A percentile compares a stretch with the other conserved stretches of the same genome.
phyloP scores from a whole-genome alignment of 2,329 filamentous ascomycete genomes.

The Xylaria sp. region DNA sequence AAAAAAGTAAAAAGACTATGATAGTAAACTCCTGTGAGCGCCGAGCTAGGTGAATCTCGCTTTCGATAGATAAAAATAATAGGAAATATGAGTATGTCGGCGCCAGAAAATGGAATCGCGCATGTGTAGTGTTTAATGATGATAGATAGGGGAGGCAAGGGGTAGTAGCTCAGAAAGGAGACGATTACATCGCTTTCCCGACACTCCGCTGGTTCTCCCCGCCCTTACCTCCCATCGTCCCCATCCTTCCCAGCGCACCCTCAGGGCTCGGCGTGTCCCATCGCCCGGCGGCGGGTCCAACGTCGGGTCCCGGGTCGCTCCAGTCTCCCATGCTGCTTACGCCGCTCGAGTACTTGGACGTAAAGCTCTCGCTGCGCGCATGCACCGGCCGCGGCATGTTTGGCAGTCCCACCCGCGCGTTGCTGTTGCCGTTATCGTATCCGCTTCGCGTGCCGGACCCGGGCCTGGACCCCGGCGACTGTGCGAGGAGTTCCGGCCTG shows the following conservation, averaged over 20 bases:
- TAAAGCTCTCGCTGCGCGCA: constrained; percentile 53
- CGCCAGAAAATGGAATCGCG: constrained; percentile 6
- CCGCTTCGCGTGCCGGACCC: constrained; percentile 42
- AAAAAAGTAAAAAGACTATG: constrained; percentile 13
- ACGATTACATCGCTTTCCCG: constrained; percentile 49
- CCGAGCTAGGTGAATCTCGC: constrained; percentile 33
- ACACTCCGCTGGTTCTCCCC: constrained; percentile 46
- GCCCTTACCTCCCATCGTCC: constrained; percentile 39
- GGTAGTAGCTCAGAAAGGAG: not conserved
- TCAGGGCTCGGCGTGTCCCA: constrained; percentile 46
- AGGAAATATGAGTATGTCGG: not conserved
- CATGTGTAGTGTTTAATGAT: not conserved
- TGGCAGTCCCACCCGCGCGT: constrained; percentile 35
- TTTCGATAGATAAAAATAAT: constrained; percentile 5
- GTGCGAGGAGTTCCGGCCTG: constrained; percentile 56
- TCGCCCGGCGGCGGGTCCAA: constrained; percentile 54
- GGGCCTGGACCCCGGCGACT: constrained; percentile 28
- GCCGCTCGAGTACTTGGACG: constrained; percentile 62
- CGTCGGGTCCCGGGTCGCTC: constrained; percentile 66
- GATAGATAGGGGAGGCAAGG: not conserved
- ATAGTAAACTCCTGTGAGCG: constrained; percentile 36
- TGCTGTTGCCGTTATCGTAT: constrained; percentile 38
- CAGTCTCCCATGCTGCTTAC: constrained; percentile 59
- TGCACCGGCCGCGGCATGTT: constrained; percentile 49
- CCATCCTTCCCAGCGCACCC: constrained; percentile 29